These are phyloP conservation scores for Evansstolkia leycettana DNA, from an alignment of 495 filamentous ascomycete species.

Conservation along the genomic window DNA sequence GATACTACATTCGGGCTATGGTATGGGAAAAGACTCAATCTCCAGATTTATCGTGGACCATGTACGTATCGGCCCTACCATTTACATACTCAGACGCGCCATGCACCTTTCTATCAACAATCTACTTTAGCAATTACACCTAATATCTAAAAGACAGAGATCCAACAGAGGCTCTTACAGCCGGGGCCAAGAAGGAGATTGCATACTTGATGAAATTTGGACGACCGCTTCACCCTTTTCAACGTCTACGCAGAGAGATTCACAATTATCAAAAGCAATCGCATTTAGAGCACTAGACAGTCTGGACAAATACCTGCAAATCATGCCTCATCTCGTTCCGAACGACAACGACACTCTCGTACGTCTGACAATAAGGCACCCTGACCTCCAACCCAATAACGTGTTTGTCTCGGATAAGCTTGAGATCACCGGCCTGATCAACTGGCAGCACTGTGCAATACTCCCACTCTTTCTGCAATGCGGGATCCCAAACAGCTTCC, in stretches of 20 bases:
- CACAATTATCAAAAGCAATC: constrained; percentile 8
- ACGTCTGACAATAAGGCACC: constrained; percentile 9
- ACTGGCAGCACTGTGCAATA: constrained; percentile 11
- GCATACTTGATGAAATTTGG: constrained; percentile 8
- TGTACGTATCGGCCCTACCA: constrained; percentile 6
- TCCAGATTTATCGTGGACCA: constrained; percentile 9
- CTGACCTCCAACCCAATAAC: constrained; percentile 15
- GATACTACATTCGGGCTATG: constrained; percentile 10
- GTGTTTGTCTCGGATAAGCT: constrained; percentile 7
- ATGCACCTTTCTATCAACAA: no score
- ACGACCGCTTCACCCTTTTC: constrained; percentile 7
- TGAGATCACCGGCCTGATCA: constrained; percentile 10
- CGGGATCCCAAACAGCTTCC: constrained; percentile 9
- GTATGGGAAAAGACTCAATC: constrained; percentile 7
- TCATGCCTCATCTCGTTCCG: no score
- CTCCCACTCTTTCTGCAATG: constrained; percentile 10
- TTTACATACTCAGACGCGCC: no score
- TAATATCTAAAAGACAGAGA: no score
- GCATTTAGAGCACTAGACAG: constrained; percentile 4
- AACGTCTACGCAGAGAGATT: constrained; percentile 10
- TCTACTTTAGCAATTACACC: no score
- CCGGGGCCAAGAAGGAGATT: constrained; percentile 10
- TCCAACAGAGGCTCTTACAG: constrained; percentile 4
- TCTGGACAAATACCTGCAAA: constrained; percentile 8
- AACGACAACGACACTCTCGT: background rate